Evolutionary conservation across 2,329 filamentous ascomycete genomes (phyloP), one percentile per base, ranked within the genome.

Genomic region (Seiridium cupressi): DNA sequence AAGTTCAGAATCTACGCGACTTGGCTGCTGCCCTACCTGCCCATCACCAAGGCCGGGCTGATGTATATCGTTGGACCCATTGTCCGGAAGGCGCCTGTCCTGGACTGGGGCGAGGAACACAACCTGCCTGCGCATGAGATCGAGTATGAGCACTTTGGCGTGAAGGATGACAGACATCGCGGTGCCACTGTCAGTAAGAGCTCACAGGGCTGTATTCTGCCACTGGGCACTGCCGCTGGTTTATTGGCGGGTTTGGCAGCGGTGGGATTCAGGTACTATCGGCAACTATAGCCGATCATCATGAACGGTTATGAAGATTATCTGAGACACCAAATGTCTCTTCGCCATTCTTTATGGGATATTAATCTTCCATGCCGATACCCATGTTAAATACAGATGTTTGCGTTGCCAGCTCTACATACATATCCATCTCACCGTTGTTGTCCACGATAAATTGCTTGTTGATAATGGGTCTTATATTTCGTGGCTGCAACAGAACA

Each of bases 61-160:
- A 40, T 31, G 10, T 58, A 58, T 18, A 35, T 58, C 13, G 9
- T 58, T 9, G 55, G 44, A 46, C 55, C 55, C 13, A 44, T 58
- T 26, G 31, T 58, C 10, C 18, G 26, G n/a, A 26, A 51, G 7
- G 26, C 44, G 11, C 44, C 44, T 10, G 55, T 58, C 13, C n/a
- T 51, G 35, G 55, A 32, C 5, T 58, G 55, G 55, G n/a, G 49
- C 26, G 26, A 13, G 10, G 55, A 58, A 35, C 31, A 32, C 8
- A 35, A 51, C 9, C 35, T 58, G 44, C 44, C 44, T 5, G 34
- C 34, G 34, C 55, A 58, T 35, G 44, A 49, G 44, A 35, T 58
- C 42, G 34, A 49, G 34, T 58, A 58, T 34, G 26, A 49, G n/a
- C 44, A 44, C 18, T 26, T 26, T 26, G 18, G 18, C 1, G 1